Conservation (phyloP, 208 protist genomes). For the Trypanosoma boissoni region DNA sequence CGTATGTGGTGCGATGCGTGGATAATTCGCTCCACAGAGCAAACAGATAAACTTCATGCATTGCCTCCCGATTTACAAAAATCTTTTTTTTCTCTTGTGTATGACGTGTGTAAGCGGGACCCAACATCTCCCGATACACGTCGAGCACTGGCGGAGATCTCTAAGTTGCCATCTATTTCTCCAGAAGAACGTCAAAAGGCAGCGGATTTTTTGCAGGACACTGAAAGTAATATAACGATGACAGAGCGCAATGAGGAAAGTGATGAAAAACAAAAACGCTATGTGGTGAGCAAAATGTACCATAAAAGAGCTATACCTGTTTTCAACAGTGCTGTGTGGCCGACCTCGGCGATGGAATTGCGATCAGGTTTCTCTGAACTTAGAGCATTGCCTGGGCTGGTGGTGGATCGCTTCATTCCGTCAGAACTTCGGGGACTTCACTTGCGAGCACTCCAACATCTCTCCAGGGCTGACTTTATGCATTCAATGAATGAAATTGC, state of each 20-base stretch:
- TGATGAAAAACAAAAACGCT: not conserved
- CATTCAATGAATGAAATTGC: not conserved
- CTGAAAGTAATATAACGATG: not conserved
- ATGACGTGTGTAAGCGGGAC: not conserved
- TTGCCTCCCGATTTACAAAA: not conserved
- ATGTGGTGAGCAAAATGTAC: constrained; percentile 10
- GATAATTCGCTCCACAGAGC: not conserved
- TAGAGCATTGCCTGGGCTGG: not conserved
- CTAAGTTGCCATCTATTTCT: not conserved
- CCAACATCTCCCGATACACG: not conserved
- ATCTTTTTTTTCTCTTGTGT: constrained; percentile 6
- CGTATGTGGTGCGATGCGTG: not conserved
- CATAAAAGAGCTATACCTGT: not conserved
- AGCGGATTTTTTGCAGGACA: constrained; percentile 1
- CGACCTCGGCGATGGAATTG: not conserved
- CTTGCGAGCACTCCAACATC: constrained; percentile 1
- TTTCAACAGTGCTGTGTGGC: not conserved
- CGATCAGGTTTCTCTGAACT: not conserved
- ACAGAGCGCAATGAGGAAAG: not conserved
- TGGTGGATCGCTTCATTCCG: constrained; percentile 10
- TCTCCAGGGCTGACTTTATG: not conserved
- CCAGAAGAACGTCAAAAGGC: not conserved
- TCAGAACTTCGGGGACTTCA: not conserved
- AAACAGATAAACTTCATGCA: not conserved
- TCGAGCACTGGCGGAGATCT: not conserved